Base-by-base conservation (phyloP, 2,329 filamentous ascomycete genomes). In the Cladobotryum protrusum region DNA sequence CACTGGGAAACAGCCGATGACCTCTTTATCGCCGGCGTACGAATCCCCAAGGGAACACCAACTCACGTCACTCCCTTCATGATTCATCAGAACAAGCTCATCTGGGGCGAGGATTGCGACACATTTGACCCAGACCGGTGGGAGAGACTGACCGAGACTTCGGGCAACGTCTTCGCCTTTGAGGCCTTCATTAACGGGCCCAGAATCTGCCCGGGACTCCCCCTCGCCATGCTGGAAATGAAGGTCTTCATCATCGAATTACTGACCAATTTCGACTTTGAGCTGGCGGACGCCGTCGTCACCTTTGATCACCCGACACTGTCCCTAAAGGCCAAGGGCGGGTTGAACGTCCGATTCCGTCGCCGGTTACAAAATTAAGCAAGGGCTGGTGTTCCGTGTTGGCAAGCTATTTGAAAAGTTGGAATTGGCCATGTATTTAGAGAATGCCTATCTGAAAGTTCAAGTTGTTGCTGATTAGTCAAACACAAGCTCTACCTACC, bases 91-190 rank as follows among this genome's bases (percentile, higher is more conserved):
- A 55, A 69, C 13, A 63, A 67, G 8, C 59, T 59, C 51, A 69
- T 68, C 57, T 73, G 70, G 69, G 70, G 71, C 17, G 60, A 64
- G 0, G 65, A 60, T 2, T 70, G 69, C 5, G 63, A 70, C 48
- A 56, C 62, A 32, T 72, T 73, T 52, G 64, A 71, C 50, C 70
- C 70, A 1, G 69, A 72, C 51, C 65, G 71, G 5, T 72, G 71
- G 71, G 65, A 68, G 42, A 56, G 67, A n/a, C 56, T 69, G 3
- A 67, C 67, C 5, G 56, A 61, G 37, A 5, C 11, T 12, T 65
- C 65, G 0, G 67, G 63, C 55, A 68, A 65, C 1, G 57, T 65
- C 35, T 68, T 69, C 48, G 62, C 62, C 32, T 64, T 61, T 52
- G 62, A 63, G 59, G 63, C 61, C 2, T 64, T 65, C 57, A 45